Evolutionary conservation across 306 rosid genomes (phyloP).

Genomic region (Trifolium subterraneum): DNA sequence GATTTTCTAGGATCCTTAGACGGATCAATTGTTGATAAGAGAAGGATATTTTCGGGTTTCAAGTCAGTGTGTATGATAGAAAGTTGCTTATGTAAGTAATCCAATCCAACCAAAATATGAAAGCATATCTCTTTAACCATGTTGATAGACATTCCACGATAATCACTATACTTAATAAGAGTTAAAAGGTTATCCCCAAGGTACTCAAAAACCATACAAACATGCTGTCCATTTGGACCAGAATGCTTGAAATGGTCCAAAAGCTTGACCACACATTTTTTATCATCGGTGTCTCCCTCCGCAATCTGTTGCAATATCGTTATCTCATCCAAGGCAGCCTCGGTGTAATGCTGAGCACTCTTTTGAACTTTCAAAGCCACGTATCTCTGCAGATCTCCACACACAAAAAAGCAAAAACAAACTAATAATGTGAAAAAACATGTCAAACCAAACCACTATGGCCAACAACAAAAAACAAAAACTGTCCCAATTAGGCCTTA

Average conservation of each 20-base stretch:
- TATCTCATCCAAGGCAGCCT: slow-evolving; percentile 97
- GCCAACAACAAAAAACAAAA: background rate
- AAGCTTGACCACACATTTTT: slow-evolving; percentile 92
- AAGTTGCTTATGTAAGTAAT: slow-evolving; percentile 91
- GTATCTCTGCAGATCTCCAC: slow-evolving; percentile 63
- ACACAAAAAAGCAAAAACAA: slow-evolving; percentile 27
- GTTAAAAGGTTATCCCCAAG: slow-evolving; percentile 93
- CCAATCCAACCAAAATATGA: slow-evolving; percentile 89
- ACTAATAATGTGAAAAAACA: slow-evolving; percentile 10
- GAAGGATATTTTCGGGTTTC: slow-evolving; percentile 89
- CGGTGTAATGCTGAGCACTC: slow-evolving; percentile 98
- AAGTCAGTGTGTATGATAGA: slow-evolving; percentile 95
- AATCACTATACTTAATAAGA: slow-evolving; percentile 83
- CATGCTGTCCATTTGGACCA: slow-evolving; percentile 96
- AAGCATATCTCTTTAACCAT: slow-evolving; percentile 91
- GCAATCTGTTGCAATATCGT: slow-evolving; percentile 90
- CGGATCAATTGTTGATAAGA: slow-evolving; percentile 76
- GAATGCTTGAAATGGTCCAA: slow-evolving; percentile 96
- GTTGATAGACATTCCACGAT: slow-evolving; percentile 78
- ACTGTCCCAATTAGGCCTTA: background rate
- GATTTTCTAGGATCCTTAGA: slow-evolving; percentile 85
- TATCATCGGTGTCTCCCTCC: slow-evolving; percentile 82
- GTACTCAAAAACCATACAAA: slow-evolving; percentile 94
- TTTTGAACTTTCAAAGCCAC: slow-evolving; percentile 96
- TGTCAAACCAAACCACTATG: background rate